Conservation (phyloP, 306 rosid species). For the Ammopiptanthus mongolicus region DNA sequence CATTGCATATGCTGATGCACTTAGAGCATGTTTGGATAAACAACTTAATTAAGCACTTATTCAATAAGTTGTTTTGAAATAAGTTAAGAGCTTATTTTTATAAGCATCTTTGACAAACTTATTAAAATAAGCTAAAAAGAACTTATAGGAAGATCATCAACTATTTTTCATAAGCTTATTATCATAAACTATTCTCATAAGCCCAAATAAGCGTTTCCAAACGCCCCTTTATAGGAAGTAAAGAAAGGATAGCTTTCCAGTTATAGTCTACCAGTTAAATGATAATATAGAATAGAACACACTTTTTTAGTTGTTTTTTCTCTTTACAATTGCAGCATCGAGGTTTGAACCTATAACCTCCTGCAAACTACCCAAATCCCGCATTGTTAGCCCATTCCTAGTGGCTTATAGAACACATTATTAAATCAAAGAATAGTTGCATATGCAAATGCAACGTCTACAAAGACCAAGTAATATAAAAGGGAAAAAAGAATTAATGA, state of each 20-base stretch:
- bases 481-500: background rate
- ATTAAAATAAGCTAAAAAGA: too few species aligned
- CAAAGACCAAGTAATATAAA: background rate
- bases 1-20: background rate
- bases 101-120: too few species aligned
- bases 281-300: background rate
- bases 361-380: background rate
- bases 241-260: background rate
- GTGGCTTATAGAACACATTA: background rate
- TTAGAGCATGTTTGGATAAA: too few species aligned
- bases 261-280: background rate
- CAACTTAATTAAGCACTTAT: too few species aligned
- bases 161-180: too few species aligned
- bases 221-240: background rate
- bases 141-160: too few species aligned
- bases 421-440: background rate
- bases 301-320: background rate
- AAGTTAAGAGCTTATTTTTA: too few species aligned
- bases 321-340: background rate
- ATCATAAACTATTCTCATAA: too few species aligned
- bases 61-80: too few species aligned
- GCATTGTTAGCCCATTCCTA: background rate
- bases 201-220: too few species aligned
- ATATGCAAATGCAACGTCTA: background rate
- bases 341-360: background rate